Conservation (phyloP, 768 basidiomycete genomes). For the Suillus alpinus region DNA sequence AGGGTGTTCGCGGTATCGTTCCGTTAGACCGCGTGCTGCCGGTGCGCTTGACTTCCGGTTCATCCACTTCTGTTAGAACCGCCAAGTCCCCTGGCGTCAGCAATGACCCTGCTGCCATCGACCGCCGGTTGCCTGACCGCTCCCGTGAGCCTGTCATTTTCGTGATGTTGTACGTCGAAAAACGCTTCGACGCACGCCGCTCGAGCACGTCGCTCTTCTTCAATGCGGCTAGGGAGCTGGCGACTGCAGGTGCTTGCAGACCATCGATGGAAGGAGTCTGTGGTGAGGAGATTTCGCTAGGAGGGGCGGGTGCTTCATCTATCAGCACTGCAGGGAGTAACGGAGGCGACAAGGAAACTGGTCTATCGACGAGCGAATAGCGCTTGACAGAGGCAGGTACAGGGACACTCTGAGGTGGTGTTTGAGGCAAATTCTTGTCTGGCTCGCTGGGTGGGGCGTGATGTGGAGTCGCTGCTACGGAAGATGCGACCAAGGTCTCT, state of each 20-base stretch:
- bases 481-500: conserved; percentile 10
- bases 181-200: conserved; percentile 91
- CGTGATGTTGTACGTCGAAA: conserved; percentile 90
- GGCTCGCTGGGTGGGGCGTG: conserved; percentile 19
- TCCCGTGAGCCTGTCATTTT: conserved; percentile 80
- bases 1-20: conserved; percentile 37
- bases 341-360: conserved; percentile 40
- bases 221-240: conserved; percentile 82
- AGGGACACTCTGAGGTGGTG: conserved; percentile 20
- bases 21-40: conserved; percentile 7
- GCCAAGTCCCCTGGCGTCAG: conserved; percentile 72
- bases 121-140: conserved; percentile 61
- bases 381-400: conserved; percentile 73
- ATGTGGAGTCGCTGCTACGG: conserved; percentile 6
- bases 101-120: conserved; percentile 58
- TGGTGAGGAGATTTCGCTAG: conserved; percentile 23
- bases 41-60: conserved; percentile 29
- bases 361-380: conserved; percentile 77
- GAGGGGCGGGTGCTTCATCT: conserved; percentile 27
- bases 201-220: conserved; percentile 85
- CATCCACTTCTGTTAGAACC: conserved; percentile 73
- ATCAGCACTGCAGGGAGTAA: conserved; percentile 50
- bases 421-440: conserved; percentile 26
- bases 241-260: conserved; percentile 60
- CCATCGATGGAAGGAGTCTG: conserved; percentile 36